These are phyloP conservation scores for Vitellaria paradoxa DNA, from an alignment of 179 eudicot species.

Conservation along the genomic window DNA sequence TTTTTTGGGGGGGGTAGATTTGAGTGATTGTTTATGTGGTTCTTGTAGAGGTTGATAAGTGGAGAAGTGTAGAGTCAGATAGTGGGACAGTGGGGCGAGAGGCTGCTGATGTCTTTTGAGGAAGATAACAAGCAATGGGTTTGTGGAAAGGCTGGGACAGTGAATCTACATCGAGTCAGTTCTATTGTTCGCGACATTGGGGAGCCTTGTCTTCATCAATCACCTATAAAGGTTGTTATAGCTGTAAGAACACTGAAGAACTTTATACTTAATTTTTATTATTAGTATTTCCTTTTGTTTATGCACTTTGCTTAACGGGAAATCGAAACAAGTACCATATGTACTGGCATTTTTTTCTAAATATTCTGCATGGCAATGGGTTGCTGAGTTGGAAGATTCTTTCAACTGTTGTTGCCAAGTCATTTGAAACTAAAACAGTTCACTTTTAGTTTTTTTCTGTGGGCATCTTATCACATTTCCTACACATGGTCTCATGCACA, in stretches of 20 bases:
- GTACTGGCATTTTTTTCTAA: neutral
- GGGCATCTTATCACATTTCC: no score
- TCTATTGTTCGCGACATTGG: constrained; percentile 89
- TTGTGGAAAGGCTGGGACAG: constrained; percentile 58
- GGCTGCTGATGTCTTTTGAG: constrained; percentile 73
- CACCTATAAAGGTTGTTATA: constrained; percentile 76
- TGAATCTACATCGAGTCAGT: constrained; percentile 65
- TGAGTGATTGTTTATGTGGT: neutral
- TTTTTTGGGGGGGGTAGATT: neutral
- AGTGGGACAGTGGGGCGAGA: constrained; percentile 25
- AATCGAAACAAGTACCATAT: neutral
- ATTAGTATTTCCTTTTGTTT: neutral
- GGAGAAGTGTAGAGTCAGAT: constrained; percentile 13
- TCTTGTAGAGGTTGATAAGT: constrained; percentile 18
- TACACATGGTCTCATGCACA: no score
- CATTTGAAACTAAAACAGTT: constrained; percentile 1
- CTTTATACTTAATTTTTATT: neutral
- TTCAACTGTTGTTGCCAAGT: neutral
- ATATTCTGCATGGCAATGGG: neutral
- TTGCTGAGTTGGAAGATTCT: neutral
- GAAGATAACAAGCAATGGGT: constrained; percentile 68
- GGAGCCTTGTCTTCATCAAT: constrained; percentile 91
- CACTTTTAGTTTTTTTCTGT: neutral
- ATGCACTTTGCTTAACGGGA: neutral
- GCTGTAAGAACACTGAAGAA: constrained; percentile 40